Percentiles rank a stretch among this genome's conserved stretches.
phyloP scores from a whole-genome alignment of 768 basidiomycete genomes.

The Paxillus ammoniavirescens region DNA sequence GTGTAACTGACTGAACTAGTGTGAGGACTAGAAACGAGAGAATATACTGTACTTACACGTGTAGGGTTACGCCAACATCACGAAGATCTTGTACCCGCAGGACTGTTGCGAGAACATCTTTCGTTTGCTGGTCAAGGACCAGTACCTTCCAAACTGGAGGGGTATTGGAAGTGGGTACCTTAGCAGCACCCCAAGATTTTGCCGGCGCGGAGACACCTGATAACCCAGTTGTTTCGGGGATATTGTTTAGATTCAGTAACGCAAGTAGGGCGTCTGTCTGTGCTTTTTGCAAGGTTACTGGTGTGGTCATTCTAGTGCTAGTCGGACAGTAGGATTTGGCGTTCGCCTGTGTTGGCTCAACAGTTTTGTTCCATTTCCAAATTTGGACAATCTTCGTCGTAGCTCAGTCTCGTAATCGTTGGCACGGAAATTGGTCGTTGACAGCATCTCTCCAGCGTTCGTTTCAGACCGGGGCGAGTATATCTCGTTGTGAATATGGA shows the following conservation, averaged over 20 bases:
- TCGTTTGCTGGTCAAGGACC: conserved; percentile 91
- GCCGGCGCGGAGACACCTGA: conserved; percentile 10
- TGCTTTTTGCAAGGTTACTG: conserved; percentile 76
- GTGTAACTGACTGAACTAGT: conserved; percentile 74
- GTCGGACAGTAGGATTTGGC: too few species aligned
- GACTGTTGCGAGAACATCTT: conserved; percentile 94
- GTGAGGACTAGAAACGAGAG: conserved; percentile 4
- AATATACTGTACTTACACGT: conserved; percentile 68
- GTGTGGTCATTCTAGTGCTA: conserved; percentile 23
- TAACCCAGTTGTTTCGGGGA: conserved; percentile 28
- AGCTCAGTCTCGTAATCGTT: too few species aligned
- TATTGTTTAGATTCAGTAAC: conserved; percentile 82
- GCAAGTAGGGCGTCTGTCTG: conserved; percentile 85
- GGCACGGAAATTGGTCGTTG: too few species aligned
- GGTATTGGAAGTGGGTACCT: conserved; percentile 50
- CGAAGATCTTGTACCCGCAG: conserved; percentile 94
- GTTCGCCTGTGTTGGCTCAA: too few species aligned
- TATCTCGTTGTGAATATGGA: too few species aligned
- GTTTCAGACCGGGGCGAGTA: too few species aligned
- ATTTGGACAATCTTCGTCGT: too few species aligned
- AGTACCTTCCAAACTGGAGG: conserved; percentile 96
- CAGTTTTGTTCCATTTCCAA: too few species aligned
- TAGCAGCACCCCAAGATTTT: conserved; percentile 41
- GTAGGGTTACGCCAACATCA: conserved; percentile 95
- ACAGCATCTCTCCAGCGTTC: too few species aligned